Evolutionary conservation across 176 grass and related monocot genomes (phyloP), one percentile per base, ranked within the genome.

Genomic region (Dactylis glomerata): DNA sequence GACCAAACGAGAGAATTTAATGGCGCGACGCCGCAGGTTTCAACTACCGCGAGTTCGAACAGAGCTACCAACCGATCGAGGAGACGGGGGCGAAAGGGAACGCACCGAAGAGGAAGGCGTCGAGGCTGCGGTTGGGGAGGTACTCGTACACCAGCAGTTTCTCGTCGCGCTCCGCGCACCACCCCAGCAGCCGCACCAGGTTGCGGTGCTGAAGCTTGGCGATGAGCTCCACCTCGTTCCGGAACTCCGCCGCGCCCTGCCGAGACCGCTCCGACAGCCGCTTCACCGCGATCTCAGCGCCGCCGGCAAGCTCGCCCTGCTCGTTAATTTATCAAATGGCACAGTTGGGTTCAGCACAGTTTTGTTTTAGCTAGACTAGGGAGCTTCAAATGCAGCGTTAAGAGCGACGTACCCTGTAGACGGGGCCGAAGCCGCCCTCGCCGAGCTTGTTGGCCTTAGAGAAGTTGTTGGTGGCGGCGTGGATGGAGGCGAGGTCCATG

Each of bases 171-270:
- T 90, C 92, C 20, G 91, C 92, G 84, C 94, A 97, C 70, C 92
- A 97, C 3, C 94, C 94, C 68, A 94, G 76, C 15, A 97, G 81
- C 8, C 92, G 86, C 50, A 94, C 94, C n/a, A 97, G 88, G 85
- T 97, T 97, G 65, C 94, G 81, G 86, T 97, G 94, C 90, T 97
- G 94, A 55, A 97, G 92, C 79, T 97, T 97, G 40, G 94, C 94
- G 81, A 97, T 97, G 26, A 89, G 90, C 80, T 97, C 92, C 44
- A 94, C 92, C 86, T 97, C 94, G 52, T 97, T 97, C 70, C 90
- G 50, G 85, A 97, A 97, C 88, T 97, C 94, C 16, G 76, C 81
- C 2, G 76, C 56, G 40, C 94, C 94, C 87, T 97, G 94, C 82
- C 86, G 68, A 17, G 94, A 97, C 79, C 85, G 58, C 41, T 83